A percentile compares a stretch with the other conserved stretches of the same genome.
These are phyloP conservation scores for Pinus albicaulis DNA, from an alignment of 75 land plant genomes.

Conservation along the genomic window DNA sequence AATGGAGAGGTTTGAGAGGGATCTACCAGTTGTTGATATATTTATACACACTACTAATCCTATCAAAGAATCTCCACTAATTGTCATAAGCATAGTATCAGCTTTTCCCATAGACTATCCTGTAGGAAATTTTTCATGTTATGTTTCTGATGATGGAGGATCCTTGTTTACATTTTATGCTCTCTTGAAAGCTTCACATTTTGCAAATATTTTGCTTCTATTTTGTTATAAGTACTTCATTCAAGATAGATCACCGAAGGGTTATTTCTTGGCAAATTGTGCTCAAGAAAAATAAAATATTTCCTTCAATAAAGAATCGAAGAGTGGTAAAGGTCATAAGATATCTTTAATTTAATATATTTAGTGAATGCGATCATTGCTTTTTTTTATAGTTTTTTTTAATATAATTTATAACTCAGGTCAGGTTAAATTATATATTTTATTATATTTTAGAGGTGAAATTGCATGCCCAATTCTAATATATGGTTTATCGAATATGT, in stretches of 20 bases:
- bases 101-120: slow-evolving; percentile 70
- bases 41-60: slow-evolving; percentile 75
- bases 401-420: too few relatives aligned
- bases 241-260: slow-evolving; percentile 41
- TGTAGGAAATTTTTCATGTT: slow-evolving; percentile 26
- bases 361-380: too few relatives aligned
- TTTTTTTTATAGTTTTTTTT: too few relatives aligned
- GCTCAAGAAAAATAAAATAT: not conserved
- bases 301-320: not conserved
- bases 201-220: too few relatives aligned
- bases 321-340: slow-evolving; percentile 15
- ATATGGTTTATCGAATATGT: too few relatives aligned
- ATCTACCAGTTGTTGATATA: slow-evolving; percentile 44
- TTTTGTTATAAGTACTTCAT: slow-evolving; percentile 37
- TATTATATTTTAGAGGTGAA: too few relatives aligned
- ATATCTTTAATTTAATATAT: too few relatives aligned
- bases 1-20: slow-evolving; percentile 31
- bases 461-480: too few relatives aligned
- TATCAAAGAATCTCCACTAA: slow-evolving; percentile 43
- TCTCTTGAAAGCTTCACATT: slow-evolving; percentile 22
- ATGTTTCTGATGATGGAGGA: slow-evolving; percentile 34
- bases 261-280: slow-evolving; percentile 19
- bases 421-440: not conserved
- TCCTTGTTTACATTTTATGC: slow-evolving; percentile 53
- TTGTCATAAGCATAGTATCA: slow-evolving; percentile 60